phyloP scores from a whole-genome alignment of 768 basidiomycete species.

The Paxillus involutus region DNA sequence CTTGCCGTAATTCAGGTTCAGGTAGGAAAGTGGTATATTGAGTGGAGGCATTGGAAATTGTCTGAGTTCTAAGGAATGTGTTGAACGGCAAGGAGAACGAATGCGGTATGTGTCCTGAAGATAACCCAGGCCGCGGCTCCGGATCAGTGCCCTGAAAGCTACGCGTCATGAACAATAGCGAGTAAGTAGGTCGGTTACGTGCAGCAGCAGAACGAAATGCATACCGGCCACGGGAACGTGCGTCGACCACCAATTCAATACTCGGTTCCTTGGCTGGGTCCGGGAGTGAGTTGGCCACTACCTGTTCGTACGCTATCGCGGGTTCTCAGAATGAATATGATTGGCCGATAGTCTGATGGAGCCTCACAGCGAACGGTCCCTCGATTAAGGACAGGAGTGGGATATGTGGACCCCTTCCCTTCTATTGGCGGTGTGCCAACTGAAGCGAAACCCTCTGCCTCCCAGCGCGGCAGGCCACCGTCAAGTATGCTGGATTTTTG shows the following conservation, averaged over 20 bases:
- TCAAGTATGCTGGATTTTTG: slow-evolving; percentile 82
- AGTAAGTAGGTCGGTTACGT: slow-evolving; percentile 1
- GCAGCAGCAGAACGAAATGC: slow-evolving; percentile 14
- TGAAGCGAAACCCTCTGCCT: slow-evolving; percentile 59
- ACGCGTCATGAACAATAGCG: slow-evolving; percentile 10
- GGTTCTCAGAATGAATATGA: slow-evolving; percentile 16
- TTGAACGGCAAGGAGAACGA: slow-evolving; percentile 86
- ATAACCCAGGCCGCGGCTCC: slow-evolving; percentile 85
- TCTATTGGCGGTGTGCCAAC: slow-evolving; percentile 35
- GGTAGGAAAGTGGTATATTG: slow-evolving; percentile 63
- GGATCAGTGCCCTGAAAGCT: slow-evolving; percentile 82
- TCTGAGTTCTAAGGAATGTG: slow-evolving; percentile 55
- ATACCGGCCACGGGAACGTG: slow-evolving; percentile 80
- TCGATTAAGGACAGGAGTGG: slow-evolving; percentile 51
- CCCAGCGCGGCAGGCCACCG: slow-evolving; percentile 89
- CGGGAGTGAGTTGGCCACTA: slow-evolving; percentile 66
- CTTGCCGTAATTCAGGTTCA: slow-evolving; percentile 54
- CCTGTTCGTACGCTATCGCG: slow-evolving; percentile 71
- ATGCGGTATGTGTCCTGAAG: slow-evolving; percentile 91
- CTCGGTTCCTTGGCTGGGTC: slow-evolving; percentile 42
- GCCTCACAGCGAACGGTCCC: slow-evolving; percentile 44
- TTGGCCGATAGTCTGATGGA: slow-evolving; percentile 34
- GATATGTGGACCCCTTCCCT: slow-evolving; percentile 40
- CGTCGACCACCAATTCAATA: slow-evolving; percentile 82
- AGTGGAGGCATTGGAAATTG: slow-evolving; percentile 31